These are phyloP conservation scores for Camellia lanceoleosa DNA, from an alignment of 148 eudicot genomes.

Conservation along the genomic window DNA sequence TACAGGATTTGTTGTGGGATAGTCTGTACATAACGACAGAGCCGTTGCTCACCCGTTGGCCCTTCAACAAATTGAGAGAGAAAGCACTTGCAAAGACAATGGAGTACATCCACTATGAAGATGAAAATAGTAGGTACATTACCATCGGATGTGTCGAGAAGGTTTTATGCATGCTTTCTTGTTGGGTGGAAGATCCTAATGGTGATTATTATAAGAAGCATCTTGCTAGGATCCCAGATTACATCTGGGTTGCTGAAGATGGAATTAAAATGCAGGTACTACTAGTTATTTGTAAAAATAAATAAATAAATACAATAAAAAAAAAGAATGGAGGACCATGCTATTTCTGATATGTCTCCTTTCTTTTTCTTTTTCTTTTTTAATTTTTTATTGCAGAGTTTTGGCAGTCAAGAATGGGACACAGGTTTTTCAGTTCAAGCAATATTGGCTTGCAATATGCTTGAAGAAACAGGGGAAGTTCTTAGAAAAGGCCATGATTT, in stretches of 20 bases:
- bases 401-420: slow-evolving; percentile 41
- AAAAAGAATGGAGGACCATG: background rate
- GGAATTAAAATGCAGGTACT: slow-evolving; percentile 38
- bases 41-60: background rate
- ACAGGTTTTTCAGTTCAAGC: slow-evolving; percentile 38
- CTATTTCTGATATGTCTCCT: background rate
- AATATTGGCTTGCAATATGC: slow-evolving; percentile 25
- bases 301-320: background rate
- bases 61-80: background rate
- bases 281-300: background rate
- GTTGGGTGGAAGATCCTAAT: slow-evolving; percentile 26
- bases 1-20: background rate
- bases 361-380: background rate
- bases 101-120: background rate
- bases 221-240: slow-evolving; percentile 33
- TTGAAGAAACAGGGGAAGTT: slow-evolving; percentile 22
- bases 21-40: background rate
- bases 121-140: slow-evolving; percentile 5
- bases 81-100: background rate
- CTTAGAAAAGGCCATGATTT: slow-evolving; percentile 29
- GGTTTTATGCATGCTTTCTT: slow-evolving; percentile 23
- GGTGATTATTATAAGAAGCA: slow-evolving; percentile 31
- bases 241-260: slow-evolving; percentile 35
- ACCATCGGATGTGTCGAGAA: slow-evolving; percentile 18
- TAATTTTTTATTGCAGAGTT: slow-evolving; percentile 24